phyloP scores from a whole-genome alignment of 768 basidiomycete genomes.

The Suillus clintonianus region DNA sequence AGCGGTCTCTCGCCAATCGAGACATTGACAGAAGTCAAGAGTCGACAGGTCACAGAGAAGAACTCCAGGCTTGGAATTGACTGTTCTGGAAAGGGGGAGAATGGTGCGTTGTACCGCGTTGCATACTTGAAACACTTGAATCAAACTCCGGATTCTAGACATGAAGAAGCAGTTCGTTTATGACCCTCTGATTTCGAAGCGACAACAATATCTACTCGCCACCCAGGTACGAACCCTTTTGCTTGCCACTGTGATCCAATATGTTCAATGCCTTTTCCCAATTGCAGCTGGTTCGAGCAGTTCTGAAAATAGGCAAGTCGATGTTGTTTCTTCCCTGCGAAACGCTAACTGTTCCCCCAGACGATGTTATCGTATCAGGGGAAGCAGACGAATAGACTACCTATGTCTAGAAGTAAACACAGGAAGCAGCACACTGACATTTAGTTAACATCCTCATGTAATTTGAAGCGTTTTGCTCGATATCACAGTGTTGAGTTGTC shows the following conservation, averaged over 20 bases:
- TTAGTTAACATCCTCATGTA: constrained; percentile 22
- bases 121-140: not conserved
- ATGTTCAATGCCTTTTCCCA: constrained; percentile 6
- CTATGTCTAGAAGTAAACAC: constrained; percentile 16
- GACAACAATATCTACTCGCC: constrained; percentile 96
- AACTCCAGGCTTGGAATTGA: constrained; percentile 91
- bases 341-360: constrained; percentile 36
- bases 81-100: constrained; percentile 82
- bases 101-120: constrained; percentile 54
- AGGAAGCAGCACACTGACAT: constrained; percentile 12
- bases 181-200: constrained; percentile 95
- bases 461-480: constrained; percentile 13
- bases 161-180: constrained; percentile 98
- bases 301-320: constrained; percentile 80
- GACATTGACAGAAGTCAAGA: constrained; percentile 94
- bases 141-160: constrained; percentile 48
- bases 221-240: constrained; percentile 67
- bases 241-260: not conserved
- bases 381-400: constrained; percentile 62
- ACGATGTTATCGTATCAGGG: constrained; percentile 78
- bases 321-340: not conserved
- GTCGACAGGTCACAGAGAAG: constrained; percentile 83
- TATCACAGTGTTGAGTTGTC: not conserved
- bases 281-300: constrained; percentile 74
- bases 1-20: constrained; percentile 96